Base-by-base conservation (phyloP, 2,329 filamentous ascomycete genomes). In the Stylonectria norvegica region DNA sequence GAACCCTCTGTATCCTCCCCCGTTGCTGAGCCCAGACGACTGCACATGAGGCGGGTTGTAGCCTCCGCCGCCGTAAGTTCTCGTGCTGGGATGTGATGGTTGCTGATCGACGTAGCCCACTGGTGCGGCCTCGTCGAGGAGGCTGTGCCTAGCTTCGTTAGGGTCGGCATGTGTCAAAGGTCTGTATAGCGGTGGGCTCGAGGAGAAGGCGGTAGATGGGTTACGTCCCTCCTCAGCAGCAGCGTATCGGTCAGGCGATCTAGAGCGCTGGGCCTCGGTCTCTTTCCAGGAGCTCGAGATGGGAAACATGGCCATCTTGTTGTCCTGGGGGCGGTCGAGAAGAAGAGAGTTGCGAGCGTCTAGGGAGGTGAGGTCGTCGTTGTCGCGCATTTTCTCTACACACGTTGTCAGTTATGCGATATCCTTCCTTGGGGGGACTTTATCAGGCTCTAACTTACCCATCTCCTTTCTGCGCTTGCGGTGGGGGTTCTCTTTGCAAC, bases 401-500 rank as follows among this genome's bases (percentile, higher is more conserved):
- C 4, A 5, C n/a, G 30, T 39, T 25, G 48, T 67, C 63, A 63
- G 57, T 37, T 17, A n/a, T 18, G 17, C 9, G 6, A 30, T 15
- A 10, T 30, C n/a, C n/a, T n/a, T n/a, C n/a, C n/a, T n/a, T n/a
- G n/a, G n/a, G n/a, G n/a, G n/a, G 25, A 11, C 40, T 35, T 15
- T 16, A 6, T 34, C 25, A 29, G 10, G 7, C 11, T n/a, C n/a
- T n/a, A 29, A 66, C 83, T 79, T 86, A 88, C 88, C 88, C 64
- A 88, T 81, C 68, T 91, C 87, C 78, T 94, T 95, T 67, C 88
- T 83, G 58, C 83, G 83, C 75, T 85, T 85, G 50, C 86, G 82
- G 66, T 97, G 91, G 4, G 91, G 90, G 69, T 97, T 97, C 69
- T 89, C 79, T 62, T 85, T 86, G 76, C 81, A 82, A 67, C 83